A percentile compares a stretch with the other conserved stretches of the same genome.
phyloP scores from a whole-genome alignment of 495 filamentous ascomycete genomes.

The Penicillium maclennaniae region DNA sequence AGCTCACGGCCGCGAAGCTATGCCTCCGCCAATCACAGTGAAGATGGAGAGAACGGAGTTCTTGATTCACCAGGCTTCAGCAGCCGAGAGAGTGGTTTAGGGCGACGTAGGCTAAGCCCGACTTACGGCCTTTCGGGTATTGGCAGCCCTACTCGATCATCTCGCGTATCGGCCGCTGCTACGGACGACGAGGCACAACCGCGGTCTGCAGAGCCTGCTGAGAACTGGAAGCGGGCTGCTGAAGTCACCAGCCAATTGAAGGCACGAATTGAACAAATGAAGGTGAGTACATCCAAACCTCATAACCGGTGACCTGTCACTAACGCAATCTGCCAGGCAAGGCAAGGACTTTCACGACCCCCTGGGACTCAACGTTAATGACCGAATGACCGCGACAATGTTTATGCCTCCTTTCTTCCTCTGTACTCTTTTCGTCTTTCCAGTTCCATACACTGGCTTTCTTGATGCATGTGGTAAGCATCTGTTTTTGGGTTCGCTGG shows the following conservation, averaged over 20 bases:
- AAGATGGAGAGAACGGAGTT: slow-evolving; percentile 73
- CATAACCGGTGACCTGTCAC: background rate
- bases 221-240: slow-evolving; percentile 97
- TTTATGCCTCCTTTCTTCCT: slow-evolving; percentile 18
- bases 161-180: slow-evolving; percentile 32
- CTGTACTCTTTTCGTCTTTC: slow-evolving; percentile 9
- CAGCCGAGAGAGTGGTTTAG: slow-evolving; percentile 33
- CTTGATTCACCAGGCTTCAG: slow-evolving; percentile 38
- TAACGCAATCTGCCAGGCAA: slow-evolving; percentile 24
- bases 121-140: slow-evolving; percentile 50
- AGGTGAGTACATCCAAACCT: slow-evolving; percentile 48
- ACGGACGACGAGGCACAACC: slow-evolving; percentile 37
- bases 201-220: slow-evolving; percentile 56
- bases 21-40: slow-evolving; percentile 63
- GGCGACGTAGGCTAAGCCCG: slow-evolving; percentile 45
- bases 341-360: slow-evolving; percentile 44
- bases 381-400: slow-evolving; percentile 26
- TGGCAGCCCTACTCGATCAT: slow-evolving; percentile 53
- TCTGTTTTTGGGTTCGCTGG: slow-evolving; percentile 20
- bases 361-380: slow-evolving; percentile 35
- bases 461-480: slow-evolving; percentile 13
- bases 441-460: slow-evolving; percentile 18
- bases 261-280: slow-evolving; percentile 89
- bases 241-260: slow-evolving; percentile 98
- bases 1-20: slow-evolving; percentile 58